Conservation (phyloP, 192 early-diverging fungal species). For the Backusella luteola region DNA sequence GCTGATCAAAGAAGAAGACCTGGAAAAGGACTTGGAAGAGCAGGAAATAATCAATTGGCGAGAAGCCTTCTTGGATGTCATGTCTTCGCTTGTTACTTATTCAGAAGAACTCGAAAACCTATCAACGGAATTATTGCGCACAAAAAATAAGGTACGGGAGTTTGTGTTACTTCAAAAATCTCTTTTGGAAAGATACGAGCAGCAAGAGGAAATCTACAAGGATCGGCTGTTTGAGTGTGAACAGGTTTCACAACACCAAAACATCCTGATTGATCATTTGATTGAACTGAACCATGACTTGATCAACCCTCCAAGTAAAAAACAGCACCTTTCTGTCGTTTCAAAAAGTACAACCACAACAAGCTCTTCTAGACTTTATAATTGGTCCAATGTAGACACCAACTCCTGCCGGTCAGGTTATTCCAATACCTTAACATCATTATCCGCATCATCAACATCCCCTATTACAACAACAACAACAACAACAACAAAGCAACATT, state of each 20-base stretch:
- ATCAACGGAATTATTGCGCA: slow-evolving; percentile 16
- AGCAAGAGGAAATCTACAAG: slow-evolving; percentile 20
- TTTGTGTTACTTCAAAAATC: slow-evolving; percentile 15
- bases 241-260: slow-evolving; percentile 14
- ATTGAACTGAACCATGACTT: not conserved
- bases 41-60: not conserved
- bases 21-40: not conserved
- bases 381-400: not conserved
- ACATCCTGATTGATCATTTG: slow-evolving; percentile 13
- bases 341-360: not conserved
- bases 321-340: not conserved
- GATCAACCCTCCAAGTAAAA: not conserved
- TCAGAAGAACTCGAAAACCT: slow-evolving; percentile 27
- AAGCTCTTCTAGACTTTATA: not conserved
- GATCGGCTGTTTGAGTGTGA: slow-evolving; percentile 14
- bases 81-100: slow-evolving; percentile 21
- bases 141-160: slow-evolving; percentile 17
- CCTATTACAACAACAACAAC: not conserved
- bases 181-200: slow-evolving; percentile 16
- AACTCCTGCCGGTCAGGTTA: not conserved
- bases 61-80: slow-evolving; percentile 15
- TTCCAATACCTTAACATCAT: not conserved
- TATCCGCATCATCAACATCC: not conserved
- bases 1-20: not conserved
- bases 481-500: not conserved